These are phyloP conservation scores for Thymus quinquecostatus DNA, from an alignment of 257 asterid species.

Conservation along the genomic window DNA sequence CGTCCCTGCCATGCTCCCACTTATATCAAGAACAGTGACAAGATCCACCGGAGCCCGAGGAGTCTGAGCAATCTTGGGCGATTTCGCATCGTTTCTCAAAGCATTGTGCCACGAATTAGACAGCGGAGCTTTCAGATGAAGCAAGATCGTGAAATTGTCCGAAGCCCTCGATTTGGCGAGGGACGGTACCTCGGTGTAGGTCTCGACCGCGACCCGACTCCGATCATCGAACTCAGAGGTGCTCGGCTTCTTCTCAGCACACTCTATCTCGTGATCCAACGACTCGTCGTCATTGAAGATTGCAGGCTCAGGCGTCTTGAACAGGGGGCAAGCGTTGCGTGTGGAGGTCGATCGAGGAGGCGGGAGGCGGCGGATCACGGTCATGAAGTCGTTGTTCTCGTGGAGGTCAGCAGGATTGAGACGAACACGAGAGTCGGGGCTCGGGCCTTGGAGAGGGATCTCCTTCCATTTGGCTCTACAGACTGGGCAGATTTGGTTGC, in stretches of 20 bases:
- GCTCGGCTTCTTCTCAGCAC: conserved; percentile 33
- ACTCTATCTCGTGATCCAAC: conserved; percentile 50
- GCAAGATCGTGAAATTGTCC: conserved; percentile 63
- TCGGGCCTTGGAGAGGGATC: conserved; percentile 76
- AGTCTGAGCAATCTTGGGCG: conserved; percentile 47
- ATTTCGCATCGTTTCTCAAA: conserved; percentile 32
- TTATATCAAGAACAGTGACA: conserved; percentile 95
- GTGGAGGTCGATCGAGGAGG: conserved; percentile 65
- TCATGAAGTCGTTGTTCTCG: conserved; percentile 59
- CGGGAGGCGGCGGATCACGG: conserved; percentile 67
- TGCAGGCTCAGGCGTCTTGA: conserved; percentile 81
- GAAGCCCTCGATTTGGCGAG: conserved; percentile 45
- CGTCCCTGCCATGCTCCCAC: conserved; percentile 99
- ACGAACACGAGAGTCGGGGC: conserved; percentile 55
- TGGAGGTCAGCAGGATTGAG: conserved; percentile 62
- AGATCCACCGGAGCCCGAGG: conserved; percentile 96
- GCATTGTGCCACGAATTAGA: conserved; percentile 53
- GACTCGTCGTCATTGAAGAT: conserved; percentile 85
- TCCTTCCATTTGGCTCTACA: conserved; percentile 95
- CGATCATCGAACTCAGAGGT: conserved; percentile 33
- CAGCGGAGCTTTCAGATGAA: conserved; percentile 87
- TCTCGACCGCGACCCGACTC: conserved; percentile 56
- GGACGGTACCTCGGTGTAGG: conserved; percentile 76
- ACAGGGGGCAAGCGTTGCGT: conserved; percentile 44
- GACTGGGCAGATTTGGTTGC: conserved; percentile 89